A percentile compares a stretch with the other conserved stretches of the same genome.
phyloP scores from a whole-genome alignment of 495 filamentous ascomycete genomes.

The Trichodelitschia bisporula region DNA sequence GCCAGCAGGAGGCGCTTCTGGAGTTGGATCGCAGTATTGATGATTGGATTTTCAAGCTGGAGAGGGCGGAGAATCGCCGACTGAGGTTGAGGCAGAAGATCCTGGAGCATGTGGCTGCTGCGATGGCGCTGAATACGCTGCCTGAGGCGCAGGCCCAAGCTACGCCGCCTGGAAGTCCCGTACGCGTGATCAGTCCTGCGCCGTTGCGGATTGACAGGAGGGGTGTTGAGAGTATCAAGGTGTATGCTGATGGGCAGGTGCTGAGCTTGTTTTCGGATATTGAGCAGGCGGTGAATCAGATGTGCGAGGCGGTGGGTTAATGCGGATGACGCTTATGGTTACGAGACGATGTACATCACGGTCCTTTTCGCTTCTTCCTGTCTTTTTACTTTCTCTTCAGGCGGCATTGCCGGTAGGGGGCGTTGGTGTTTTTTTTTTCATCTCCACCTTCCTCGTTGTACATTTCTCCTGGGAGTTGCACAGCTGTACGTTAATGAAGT shows the following conservation, averaged over 20 bases:
- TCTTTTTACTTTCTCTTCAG: too few species aligned
- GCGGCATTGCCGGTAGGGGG: too few species aligned
- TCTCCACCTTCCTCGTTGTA: too few species aligned
- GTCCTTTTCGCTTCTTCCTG: too few species aligned
- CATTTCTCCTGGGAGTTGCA: too few species aligned
- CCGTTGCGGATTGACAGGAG: conserved; percentile 16
- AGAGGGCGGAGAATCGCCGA: conserved; percentile 49
- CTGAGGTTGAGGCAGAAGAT: conserved; percentile 48
- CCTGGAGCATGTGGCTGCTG: conserved; percentile 30
- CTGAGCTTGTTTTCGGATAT: conserved; percentile 15
- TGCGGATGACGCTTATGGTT: too few species aligned
- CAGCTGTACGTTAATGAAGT: too few species aligned
- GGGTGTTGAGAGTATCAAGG: conserved; percentile 35
- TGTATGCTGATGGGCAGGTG: conserved; percentile 40
- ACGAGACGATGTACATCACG: too few species aligned
- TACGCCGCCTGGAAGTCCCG: conserved; percentile 20
- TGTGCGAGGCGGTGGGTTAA: conserved; percentile 16
- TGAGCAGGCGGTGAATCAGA: conserved; percentile 13
- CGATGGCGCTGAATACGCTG: conserved; percentile 7
- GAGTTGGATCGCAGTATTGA: conserved; percentile 52
- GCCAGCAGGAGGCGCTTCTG: conserved; percentile 47
- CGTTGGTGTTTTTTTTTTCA: too few species aligned
- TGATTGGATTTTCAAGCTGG: conserved; percentile 47
- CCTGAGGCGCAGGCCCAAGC: not conserved
- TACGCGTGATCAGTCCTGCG: conserved; percentile 12